Evolutionary conservation across 2,329 filamentous ascomycete species (phyloP), one percentile per base, ranked within the genome.

Genomic region (Amylocarpus encephaloides): DNA sequence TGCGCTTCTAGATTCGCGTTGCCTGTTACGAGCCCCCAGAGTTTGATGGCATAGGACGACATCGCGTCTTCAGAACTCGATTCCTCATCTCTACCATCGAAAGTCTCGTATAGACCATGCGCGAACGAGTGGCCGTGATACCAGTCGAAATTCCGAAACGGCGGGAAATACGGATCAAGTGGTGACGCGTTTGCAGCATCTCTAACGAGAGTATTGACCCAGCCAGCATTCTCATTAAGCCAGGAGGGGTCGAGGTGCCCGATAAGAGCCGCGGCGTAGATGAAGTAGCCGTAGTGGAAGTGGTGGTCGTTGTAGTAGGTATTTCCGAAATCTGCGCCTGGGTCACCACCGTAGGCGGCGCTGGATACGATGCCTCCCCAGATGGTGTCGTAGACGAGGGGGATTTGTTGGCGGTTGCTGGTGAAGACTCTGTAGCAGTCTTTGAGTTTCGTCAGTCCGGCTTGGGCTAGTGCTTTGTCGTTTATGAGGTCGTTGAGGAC

Each of bases 111-210:
- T 5, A 92, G 70, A 1, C 87, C 87, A 49, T 88, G 89, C 2
- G 92, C 92, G 89, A 92, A 96, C 51, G 85, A 90, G 73, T 97
- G 93, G 1, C 92, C 93, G 63, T 94, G 83, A 67, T 84, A 97
- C 88, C 89, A 96, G 30, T 97, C 93, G 64, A 96, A 97, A 50
- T 75, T 80, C 43, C 93, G 80, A 54, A 79, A 91, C 59, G 88
- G 83, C 0, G 92, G 91, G 67, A 94, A 97, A 60, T 81, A 81
- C 26, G 76, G 73, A 64, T 95, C 91, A 15, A 76, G 66, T 2
- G 74, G 64, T 59, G 79, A 83, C 0, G 90, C 83, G 67, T 95
- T 95, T 41, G 90, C 85, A 43, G 79, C 70, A 58, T 98, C 93
- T 51, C 93, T 85, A 43, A 93, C 83, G 41, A 98, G 75, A 56